Evolutionary conservation across 2,329 filamentous ascomycete genomes (phyloP), one percentile per base, ranked within the genome.

Genomic region (Paecilomyces sp.): DNA sequence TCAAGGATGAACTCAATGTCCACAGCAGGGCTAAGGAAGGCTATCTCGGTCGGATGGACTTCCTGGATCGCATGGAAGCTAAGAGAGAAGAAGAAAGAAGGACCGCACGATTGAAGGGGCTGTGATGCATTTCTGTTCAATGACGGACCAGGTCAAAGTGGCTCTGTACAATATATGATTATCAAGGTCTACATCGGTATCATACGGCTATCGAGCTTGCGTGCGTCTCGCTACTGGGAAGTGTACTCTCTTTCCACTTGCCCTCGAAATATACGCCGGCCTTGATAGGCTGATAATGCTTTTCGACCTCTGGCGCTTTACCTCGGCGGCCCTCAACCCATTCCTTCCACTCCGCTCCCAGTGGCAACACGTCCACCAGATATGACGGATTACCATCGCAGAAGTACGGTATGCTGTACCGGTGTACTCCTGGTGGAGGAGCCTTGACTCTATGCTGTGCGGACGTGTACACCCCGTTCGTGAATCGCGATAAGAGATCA

Each of bases 11-110:
- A 70, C 70, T 88, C 67, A 80, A 83, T 58, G 79, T 79, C 54
- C 83, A 86, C 68, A 84, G 83, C 62, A 85, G 84, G 69, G 84
- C 83, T 11, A 86, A 85, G 67, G 81, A 83, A 58, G 83, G 83
- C 0, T 88, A 85, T 70, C 72, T 86, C 66, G 82, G 79, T 15
- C 79, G 84, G 54, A 85, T 85, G 79, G 83, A 85, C 57, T 88
- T 88, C 68, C 74, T 88, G 76, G 79, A 78, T 60, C 79, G 81
- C 11, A 82, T 85, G 30, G 84, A 85, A 63, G 77, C 79, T 51
- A 80, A 79, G 61, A 76, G 76, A 64, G 84, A 87, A 62, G 81
- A 83, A 56, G 83, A 85, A 65, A 78, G 80, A 56, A 77, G 80
- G 63, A 78, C 76, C 64, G 79, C 79, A 50, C 80, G 83, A 62